Percentiles rank a stretch among this genome's conserved stretches.
phyloP scores from a whole-genome alignment of 2,329 filamentous ascomycete species.

The Paecilomyces variotii region DNA sequence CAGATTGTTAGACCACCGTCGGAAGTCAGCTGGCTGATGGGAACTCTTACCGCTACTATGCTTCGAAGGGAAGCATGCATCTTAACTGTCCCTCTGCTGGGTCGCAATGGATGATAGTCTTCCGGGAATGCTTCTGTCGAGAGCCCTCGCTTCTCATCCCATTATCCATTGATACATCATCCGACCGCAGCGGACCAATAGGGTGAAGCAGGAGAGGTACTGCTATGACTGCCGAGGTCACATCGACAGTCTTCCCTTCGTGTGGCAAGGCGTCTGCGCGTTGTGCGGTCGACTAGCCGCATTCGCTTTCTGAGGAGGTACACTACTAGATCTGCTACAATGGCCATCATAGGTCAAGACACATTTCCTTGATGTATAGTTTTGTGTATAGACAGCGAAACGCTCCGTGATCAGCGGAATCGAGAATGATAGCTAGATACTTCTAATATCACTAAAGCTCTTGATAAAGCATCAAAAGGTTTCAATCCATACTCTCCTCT shows the following conservation, averaged over 20 bases:
- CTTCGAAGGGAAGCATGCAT: not conserved
- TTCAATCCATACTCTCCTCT: no score
- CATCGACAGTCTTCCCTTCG: not conserved
- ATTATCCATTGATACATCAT: not conserved
- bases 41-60: not conserved
- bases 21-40: not conserved
- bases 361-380: not conserved
- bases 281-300: not conserved
- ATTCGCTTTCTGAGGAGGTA: not conserved
- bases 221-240: not conserved
- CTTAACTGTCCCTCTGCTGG: not conserved
- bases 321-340: not conserved
- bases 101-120: not conserved
- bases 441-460: not conserved
- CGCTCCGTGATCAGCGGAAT: not conserved
- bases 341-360: not conserved
- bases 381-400: not conserved
- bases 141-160: no score
- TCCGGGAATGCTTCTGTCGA: not conserved
- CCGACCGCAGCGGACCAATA: not conserved
- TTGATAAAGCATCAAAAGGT: no score
- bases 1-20: not conserved
- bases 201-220: not conserved
- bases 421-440: not conserved
- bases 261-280: not conserved